Percentiles rank a stretch among this genome's conserved stretches.
phyloP scores from a whole-genome alignment of 2,329 filamentous ascomycete species.

The Periglandula ipomoeae region DNA sequence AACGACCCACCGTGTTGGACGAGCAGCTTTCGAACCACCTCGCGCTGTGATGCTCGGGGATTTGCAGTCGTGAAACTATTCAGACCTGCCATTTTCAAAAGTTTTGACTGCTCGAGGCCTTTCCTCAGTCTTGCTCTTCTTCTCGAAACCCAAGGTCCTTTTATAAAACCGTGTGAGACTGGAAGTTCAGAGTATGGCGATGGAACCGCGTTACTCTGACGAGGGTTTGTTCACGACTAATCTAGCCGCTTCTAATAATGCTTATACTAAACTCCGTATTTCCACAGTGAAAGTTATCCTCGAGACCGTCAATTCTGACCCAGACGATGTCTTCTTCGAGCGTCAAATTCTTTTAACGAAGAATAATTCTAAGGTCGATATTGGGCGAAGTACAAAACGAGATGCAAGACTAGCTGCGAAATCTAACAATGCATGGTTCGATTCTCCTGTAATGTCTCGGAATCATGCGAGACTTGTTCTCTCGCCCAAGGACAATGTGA shows the following conservation, averaged over 20 bases:
- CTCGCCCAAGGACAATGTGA: conserved; percentile 35
- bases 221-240: conserved; percentile 7
- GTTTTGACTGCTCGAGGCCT: too few relatives aligned
- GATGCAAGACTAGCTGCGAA: conserved; percentile 23
- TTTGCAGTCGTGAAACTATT: too few relatives aligned
- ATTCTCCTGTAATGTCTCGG: conserved; percentile 64
- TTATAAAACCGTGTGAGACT: background rate
- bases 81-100: too few relatives aligned
- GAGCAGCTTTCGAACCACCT: too few relatives aligned
- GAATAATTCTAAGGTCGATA: conserved; percentile 19
- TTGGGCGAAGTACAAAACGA: conserved; percentile 38
- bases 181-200: conserved; percentile 1
- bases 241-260: background rate
- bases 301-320: conserved; percentile 14
- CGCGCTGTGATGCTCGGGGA: too few relatives aligned
- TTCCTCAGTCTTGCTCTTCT: too few relatives aligned
- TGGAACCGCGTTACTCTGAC: conserved; percentile 4
- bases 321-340: conserved; percentile 14
- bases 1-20: background rate
- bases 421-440: conserved; percentile 54
- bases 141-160: too few relatives aligned
- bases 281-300: conserved; percentile 22
- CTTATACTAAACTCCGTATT: background rate
- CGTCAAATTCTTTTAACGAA: conserved; percentile 24
- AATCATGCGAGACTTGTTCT: conserved; percentile 50